phyloP scores from a whole-genome alignment of 176 grass and related monocot genomes.

The Poa pratensis region DNA sequence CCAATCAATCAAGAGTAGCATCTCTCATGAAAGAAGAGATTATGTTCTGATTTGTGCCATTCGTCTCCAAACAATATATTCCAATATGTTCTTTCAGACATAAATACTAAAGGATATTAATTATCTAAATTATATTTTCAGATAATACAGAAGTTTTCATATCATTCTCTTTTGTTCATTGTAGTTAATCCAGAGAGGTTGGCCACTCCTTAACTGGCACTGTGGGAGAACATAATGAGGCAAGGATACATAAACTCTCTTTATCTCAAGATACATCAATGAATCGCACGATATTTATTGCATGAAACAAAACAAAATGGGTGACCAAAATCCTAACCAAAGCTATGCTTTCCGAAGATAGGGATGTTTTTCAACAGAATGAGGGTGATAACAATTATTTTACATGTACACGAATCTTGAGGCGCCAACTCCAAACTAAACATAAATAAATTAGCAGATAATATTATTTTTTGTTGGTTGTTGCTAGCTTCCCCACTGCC shows the following conservation, averaged over 20 bases:
- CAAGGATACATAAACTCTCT: not conserved
- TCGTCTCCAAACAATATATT: constrained; percentile 9
- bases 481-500: not conserved
- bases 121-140: not conserved
- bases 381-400: not conserved
- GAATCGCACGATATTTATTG: not conserved
- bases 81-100: too few species aligned
- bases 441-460: not conserved
- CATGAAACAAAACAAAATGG: not conserved
- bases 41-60: constrained; percentile 32
- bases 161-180: not conserved
- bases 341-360: not conserved
- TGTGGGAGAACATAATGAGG: not conserved
- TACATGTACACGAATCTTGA: not conserved
- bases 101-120: constrained; percentile 28
- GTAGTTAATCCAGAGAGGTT: not conserved
- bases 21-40: not conserved
- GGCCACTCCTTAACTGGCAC: not conserved
- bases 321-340: not conserved
- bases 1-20: constrained; percentile 46
- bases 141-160: not conserved
- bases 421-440: not conserved
- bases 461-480: not conserved
- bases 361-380: not conserved
- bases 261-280: not conserved